Conservation (phyloP, 257 asterid genomes). For the Oldenlandia corymbosa region DNA sequence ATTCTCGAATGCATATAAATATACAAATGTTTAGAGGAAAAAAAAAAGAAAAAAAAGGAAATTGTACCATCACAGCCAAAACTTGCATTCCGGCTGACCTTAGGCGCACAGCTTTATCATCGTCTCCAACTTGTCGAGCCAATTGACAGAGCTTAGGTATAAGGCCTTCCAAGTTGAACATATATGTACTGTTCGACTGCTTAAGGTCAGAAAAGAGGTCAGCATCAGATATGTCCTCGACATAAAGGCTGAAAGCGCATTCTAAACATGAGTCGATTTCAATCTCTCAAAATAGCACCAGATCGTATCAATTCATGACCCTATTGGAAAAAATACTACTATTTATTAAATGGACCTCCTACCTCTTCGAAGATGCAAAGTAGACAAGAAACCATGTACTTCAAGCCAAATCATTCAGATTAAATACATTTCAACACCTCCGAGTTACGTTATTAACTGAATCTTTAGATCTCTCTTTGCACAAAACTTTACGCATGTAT, state of each 20-base stretch:
- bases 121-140: slow-evolving; percentile 45
- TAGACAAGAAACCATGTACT: background rate
- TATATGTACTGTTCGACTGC: slow-evolving; percentile 42
- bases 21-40: background rate
- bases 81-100: slow-evolving; percentile 46
- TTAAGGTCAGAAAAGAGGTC: slow-evolving; percentile 15
- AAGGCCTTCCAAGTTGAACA: slow-evolving; percentile 55
- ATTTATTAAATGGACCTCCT: background rate
- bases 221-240: slow-evolving; percentile 9
- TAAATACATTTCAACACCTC: background rate
- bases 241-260: background rate
- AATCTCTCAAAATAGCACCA: background rate
- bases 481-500: background rate
- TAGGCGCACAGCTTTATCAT: slow-evolving; percentile 33
- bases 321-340: background rate
- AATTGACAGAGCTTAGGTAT: slow-evolving; percentile 44
- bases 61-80: slow-evolving; percentile 40
- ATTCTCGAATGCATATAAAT: background rate
- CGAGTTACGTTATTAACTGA: background rate
- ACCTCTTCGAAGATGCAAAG: no score
- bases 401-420: background rate
- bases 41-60: background rate
- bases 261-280: background rate
- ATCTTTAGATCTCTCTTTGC: background rate
- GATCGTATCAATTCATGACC: background rate